Conservation (phyloP, 768 basidiomycete genomes). For the Termitomyces sp. region DNA sequence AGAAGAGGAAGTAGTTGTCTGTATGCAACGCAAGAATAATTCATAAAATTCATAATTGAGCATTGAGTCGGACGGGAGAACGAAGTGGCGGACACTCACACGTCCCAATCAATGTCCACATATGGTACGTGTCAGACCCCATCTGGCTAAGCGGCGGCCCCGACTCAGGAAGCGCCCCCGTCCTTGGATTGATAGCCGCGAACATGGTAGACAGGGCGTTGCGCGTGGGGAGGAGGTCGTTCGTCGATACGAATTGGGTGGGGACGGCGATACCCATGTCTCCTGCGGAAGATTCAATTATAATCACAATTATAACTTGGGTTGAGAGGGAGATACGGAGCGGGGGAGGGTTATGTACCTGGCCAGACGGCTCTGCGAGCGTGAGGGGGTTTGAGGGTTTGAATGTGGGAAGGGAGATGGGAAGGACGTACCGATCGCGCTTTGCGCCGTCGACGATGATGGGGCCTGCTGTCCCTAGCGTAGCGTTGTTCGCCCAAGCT, state of each 20-base stretch:
- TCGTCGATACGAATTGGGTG: conserved; percentile 59
- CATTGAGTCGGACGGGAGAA: too few species aligned
- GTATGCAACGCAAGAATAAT: too few species aligned
- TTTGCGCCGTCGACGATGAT: conserved; percentile 64
- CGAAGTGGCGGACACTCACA: conserved; percentile 29
- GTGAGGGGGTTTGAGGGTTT: too few species aligned
- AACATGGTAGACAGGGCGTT: conserved; percentile 63
- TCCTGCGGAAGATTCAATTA: conserved; percentile 29
- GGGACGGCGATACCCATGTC: conserved; percentile 67
- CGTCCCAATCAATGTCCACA: conserved; percentile 61
- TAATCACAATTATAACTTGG: too few species aligned
- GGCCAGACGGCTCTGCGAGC: conserved; percentile 53
- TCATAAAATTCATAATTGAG: too few species aligned
- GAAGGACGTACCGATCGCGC: conserved; percentile 43
- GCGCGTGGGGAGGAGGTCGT: conserved; percentile 52
- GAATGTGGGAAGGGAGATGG: too few species aligned
- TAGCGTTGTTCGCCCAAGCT: conserved; percentile 58
- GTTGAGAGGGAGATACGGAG: too few species aligned
- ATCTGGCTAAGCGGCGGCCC: conserved; percentile 46
- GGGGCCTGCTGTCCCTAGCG: conserved; percentile 53
- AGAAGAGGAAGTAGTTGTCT: conserved; percentile 59
- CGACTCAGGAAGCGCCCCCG: conserved; percentile 56
- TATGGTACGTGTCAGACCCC: conserved; percentile 56
- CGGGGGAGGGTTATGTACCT: conserved; percentile 26
- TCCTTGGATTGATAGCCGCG: conserved; percentile 46